Percentiles rank a stretch among this genome's conserved stretches.
Conservation (phyloP, 2,329 filamentous ascomycete species). For the Trichoderma breve region DNA sequence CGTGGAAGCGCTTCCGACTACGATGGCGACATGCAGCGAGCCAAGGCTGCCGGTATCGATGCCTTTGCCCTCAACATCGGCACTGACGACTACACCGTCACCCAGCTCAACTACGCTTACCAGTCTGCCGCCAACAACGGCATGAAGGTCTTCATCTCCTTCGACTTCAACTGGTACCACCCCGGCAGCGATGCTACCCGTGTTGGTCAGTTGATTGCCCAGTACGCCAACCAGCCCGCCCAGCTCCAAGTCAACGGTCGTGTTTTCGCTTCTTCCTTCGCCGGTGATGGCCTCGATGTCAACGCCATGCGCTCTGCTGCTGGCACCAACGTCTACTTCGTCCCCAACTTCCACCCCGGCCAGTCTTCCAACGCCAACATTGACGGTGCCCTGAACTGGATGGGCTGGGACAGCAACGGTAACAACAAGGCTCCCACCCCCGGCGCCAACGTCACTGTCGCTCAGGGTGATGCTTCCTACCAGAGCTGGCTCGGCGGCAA, state of each 20-base stretch:
- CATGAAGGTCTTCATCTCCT: conserved; percentile 57
- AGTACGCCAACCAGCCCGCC: conserved; percentile 43
- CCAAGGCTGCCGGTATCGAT: conserved; percentile 45
- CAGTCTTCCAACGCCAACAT: conserved; percentile 32
- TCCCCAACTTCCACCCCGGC: conserved; percentile 49
- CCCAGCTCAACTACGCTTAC: conserved; percentile 49
- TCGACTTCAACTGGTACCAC: conserved; percentile 53
- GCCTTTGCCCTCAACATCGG: conserved; percentile 53
- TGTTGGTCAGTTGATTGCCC: conserved; percentile 45
- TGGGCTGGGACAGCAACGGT: conserved; percentile 45
- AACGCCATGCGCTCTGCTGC: conserved; percentile 41
- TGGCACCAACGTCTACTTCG: conserved; percentile 46
- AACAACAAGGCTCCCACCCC: conserved; percentile 49
- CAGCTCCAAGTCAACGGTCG: conserved; percentile 51
- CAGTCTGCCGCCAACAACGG: conserved; percentile 45
- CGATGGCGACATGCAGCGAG: conserved; percentile 47
- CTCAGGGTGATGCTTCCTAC: conserved; percentile 38
- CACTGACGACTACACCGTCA: conserved; percentile 42
- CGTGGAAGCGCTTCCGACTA: conserved; percentile 44
- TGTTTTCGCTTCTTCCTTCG: conserved; percentile 54
- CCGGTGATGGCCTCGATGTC: conserved; percentile 46
- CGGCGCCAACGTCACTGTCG: conserved; percentile 39
- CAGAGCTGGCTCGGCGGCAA: conserved; percentile 38
- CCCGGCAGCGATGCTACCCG: conserved; percentile 33
- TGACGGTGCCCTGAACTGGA: conserved; percentile 49